These are phyloP conservation scores for Coniella vitis DNA, from an alignment of 2,329 filamentous ascomycete genomes.

Conservation along the genomic window DNA sequence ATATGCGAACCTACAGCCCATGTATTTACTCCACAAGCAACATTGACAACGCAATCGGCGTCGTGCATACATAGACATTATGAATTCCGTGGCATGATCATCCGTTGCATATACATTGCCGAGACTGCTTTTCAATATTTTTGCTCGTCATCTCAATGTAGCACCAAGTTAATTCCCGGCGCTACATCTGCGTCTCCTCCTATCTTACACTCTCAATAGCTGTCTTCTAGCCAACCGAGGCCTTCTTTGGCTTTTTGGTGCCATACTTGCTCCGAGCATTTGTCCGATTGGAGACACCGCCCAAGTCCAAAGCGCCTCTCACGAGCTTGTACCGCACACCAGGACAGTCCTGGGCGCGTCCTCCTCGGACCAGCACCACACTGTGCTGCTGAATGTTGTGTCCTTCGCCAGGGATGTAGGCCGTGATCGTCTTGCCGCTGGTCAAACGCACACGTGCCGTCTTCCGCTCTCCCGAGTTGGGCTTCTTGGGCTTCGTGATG, in stretches of 20 bases:
- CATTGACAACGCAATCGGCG: background rate
- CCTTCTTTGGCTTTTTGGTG: constrained; percentile 95
- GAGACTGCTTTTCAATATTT: too few species aligned
- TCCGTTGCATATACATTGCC: background rate
- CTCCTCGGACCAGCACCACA: constrained; percentile 91
- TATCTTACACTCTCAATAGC: background rate
- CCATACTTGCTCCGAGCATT: constrained; percentile 93
- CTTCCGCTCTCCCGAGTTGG: constrained; percentile 95
- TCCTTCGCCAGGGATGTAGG: constrained; percentile 94
- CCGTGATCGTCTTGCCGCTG: constrained; percentile 78
- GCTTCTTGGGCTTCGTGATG: constrained; percentile 94
- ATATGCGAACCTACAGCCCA: background rate
- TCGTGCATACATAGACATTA: background rate
- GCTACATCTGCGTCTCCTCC: background rate
- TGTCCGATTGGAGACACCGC: constrained; percentile 79
- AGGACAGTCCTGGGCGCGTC: constrained; percentile 91
- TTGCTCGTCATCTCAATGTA: too few species aligned
- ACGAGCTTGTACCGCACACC: constrained; percentile 96
- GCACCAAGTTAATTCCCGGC: too few species aligned
- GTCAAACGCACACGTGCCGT: constrained; percentile 86
- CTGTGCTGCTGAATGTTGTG: constrained; percentile 99
- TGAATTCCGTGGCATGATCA: background rate
- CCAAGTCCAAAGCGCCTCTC: constrained; percentile 87
- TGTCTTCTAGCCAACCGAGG: constrained; percentile 40
- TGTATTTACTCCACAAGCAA: background rate